Percentiles rank a stretch among this genome's conserved stretches.
These are phyloP conservation scores for Aspergillus pseudonomiae DNA, from an alignment of 2,329 filamentous ascomycete genomes.

Conservation along the genomic window DNA sequence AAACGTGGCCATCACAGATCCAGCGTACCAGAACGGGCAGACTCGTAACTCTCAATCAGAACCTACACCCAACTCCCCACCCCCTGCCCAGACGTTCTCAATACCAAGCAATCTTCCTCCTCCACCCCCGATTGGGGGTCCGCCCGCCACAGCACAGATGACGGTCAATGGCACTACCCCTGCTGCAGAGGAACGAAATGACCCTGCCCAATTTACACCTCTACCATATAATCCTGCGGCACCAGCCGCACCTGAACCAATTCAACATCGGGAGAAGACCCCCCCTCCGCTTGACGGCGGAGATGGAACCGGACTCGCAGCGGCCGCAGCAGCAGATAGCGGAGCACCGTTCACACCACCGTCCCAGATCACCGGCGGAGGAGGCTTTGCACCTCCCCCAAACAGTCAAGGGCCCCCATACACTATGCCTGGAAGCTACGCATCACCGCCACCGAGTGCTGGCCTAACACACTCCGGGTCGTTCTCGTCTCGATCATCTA, in stretches of 20 bases:
- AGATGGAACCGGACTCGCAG: constrained; percentile 49
- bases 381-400: constrained; percentile 27
- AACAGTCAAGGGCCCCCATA: constrained; percentile 27
- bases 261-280: constrained; percentile 67
- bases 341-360: constrained; percentile 36
- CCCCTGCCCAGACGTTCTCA: constrained; percentile 22
- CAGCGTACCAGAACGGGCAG: constrained; percentile 50
- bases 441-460: constrained; percentile 41
- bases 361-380: constrained; percentile 26
- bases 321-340: constrained; percentile 45
- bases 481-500: constrained; percentile 28
- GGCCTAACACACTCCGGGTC: constrained; percentile 31
- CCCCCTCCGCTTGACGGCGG: constrained; percentile 63
- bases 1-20: constrained; percentile 61
- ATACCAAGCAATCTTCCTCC: constrained; percentile 27
- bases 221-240: constrained; percentile 69
- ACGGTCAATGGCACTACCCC: constrained; percentile 14
- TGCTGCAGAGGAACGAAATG: constrained; percentile 27
- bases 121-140: constrained; percentile 28
- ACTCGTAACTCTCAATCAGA: constrained; percentile 43
- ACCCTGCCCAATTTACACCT: constrained; percentile 48
- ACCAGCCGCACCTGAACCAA: constrained; percentile 66
- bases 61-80: constrained; percentile 17
- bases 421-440: constrained; percentile 31
- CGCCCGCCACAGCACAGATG: constrained; percentile 21